Base-by-base conservation (phyloP, 208 protist genomes). In the Crithidia fasciculata region DNA sequence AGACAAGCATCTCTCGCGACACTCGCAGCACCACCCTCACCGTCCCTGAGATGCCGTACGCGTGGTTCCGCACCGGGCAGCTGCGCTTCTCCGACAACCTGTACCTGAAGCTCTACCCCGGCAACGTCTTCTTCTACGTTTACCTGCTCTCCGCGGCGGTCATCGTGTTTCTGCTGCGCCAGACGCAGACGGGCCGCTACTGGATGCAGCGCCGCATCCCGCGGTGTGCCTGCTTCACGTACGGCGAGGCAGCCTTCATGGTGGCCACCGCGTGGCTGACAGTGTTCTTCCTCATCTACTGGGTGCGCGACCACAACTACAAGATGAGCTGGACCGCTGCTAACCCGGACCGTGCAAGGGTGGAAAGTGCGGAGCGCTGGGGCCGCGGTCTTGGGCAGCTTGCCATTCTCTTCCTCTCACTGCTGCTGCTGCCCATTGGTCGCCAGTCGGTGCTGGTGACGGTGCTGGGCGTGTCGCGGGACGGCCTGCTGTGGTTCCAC, bases 261-360 rank as follows among this genome's bases (percentile, higher is more conserved):
- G 56, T 55, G 56, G 45, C 71, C 15, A 89, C 82, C 43, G 37
- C 69, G 39, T 16, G 76, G 50, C 58, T 92, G 8, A 43, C 76
- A 4, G 41, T 69, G n/a, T 53, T 85, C 54, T 92, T 92, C 72
- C 79, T 76, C 67, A 55, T 85, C 57, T 92, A 92, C 72, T 92
- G 87, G 87, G 10, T 89, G 12, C 81, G 73, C 39, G 83, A 82
- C 52, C 87, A 92, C 78, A 92, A 89, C 77, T 92, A 76, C 78
- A 83, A 87, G 43, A 4, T 41, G 19, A 40, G 69, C 9, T 74
- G 61, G 78, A 54, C 13, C 12, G 47, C 37, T 3, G 71, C 18
- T 12, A 74, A 10, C 5, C 71, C 57, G 41, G 41, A 53, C 3
- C 28, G 28, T 28, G 28, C 28, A 28, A 56, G 16, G 3, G 41